Percentiles rank a stretch among this genome's conserved stretches.
These are phyloP conservation scores for Solanum habrochaites DNA, from an alignment of 257 asterid species.

Conservation along the genomic window DNA sequence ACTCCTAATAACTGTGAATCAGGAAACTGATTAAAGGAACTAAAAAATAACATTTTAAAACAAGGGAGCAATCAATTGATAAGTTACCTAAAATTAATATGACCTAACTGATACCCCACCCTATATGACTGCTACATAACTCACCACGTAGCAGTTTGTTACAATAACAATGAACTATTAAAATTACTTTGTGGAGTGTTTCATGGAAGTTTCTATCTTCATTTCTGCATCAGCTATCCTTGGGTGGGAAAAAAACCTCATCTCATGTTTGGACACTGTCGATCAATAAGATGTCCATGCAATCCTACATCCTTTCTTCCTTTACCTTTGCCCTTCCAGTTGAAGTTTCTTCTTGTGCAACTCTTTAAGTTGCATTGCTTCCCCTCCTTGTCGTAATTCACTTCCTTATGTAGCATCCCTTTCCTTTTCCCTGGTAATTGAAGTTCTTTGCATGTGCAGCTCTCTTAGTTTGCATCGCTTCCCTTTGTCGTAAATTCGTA, in stretches of 20 bases:
- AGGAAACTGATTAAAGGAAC: not conserved
- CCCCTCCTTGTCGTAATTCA: not conserved
- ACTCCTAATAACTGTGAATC: not conserved
- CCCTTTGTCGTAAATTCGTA: not conserved
- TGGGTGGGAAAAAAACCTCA: not conserved
- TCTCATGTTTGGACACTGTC: not conserved
- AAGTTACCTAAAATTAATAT: not conserved
- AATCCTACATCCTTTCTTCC: not conserved
- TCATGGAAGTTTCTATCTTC: not conserved
- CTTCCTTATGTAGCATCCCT: not conserved
- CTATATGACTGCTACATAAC: not conserved
- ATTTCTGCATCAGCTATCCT: not conserved
- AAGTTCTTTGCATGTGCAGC: not conserved
- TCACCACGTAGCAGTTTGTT: not conserved
- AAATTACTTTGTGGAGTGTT: not conserved
- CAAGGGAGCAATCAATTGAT: not conserved
- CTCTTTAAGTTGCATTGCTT: not conserved
- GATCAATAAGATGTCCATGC: not conserved
- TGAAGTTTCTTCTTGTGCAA: not conserved
- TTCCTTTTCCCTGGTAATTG: not conserved
- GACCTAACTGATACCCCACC: not conserved
- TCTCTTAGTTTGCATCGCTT: not conserved
- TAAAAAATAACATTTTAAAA: not conserved
- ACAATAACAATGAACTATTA: not conserved
- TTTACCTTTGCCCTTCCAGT: not conserved